Evolutionary conservation across 2,329 filamentous ascomycete species (phyloP), one percentile per base, ranked within the genome.

Genomic region (Bipolaris victoriae): DNA sequence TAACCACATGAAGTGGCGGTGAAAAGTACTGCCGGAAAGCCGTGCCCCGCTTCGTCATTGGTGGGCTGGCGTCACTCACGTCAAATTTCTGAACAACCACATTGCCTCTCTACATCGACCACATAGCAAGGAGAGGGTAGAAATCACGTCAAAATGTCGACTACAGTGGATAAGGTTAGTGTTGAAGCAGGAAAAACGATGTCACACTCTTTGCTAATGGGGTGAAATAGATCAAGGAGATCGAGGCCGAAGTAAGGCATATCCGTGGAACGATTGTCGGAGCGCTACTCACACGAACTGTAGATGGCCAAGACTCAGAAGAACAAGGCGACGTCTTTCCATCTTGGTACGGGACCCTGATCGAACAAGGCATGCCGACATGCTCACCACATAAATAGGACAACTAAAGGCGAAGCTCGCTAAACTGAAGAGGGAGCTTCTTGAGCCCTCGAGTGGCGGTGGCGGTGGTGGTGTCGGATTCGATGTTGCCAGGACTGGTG

Each of bases 381-480:
- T 62, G 66, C 71, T 74, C 53, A 74, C 62, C n/a, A 64, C 39
- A 50, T 44, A 52, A 63, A 61, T 63, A 85, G 84, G 86, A 72
- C 94, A 98, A 81, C 83, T 99, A 68, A 99, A 99, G 81, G 95
- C 95, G 65, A 99, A 99, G 81, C 87, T 99, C 74, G 94, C 95
- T 46, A 99, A 99, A 82, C 84, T 99, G 72, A 98, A 97, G 84
- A 88, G 92, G 75, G 95, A 99, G 80, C 87, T 99, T 48, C 84
- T 99, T 66, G 97, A 91, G 40, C 95, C 95, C 7, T 83, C 84
- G 18, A 84, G 87, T 39, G 90, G 93, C 48, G 92, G 93, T 55
- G 93, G 94, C 54, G 93, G 90, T 55, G 92, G 88, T 62, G 91
- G 90, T 76, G 84, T 90, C 60, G 95, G 95, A 57, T 99, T 99